Base-by-base conservation (phyloP, 1,139 yeast species). In the Ogataea hybrid region DNA sequence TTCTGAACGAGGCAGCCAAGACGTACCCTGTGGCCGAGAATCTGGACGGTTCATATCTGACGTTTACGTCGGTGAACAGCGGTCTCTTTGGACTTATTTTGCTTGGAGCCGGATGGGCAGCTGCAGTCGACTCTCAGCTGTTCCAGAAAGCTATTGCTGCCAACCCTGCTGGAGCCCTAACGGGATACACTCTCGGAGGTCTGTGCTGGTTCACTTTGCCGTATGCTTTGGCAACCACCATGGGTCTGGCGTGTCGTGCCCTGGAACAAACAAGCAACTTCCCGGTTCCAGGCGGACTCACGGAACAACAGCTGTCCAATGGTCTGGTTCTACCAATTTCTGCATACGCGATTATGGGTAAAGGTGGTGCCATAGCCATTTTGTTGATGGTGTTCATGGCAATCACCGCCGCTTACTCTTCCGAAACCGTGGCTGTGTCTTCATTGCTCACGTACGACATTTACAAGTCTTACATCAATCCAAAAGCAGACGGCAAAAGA, bases 391-490 rank as follows among this genome's bases (percentile, higher is more conserved):
- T 74, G 5, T 74, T 73, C 63, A 62, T 74, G 56, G 69, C 78
- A 2, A 74, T 69, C 5, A 72, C 78, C 2, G 70, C 78, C 2
- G 71, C 79, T 1, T 65, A 69, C 47, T 69, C 77, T 3, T 72
- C 76, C 20, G 78, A 74, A 50, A 54, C 71, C 34, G 71, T 74
- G 47, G 76, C 77, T 5, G 65, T 72, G 5, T 70, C 77, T 0
- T 69, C 79, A 2, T 57, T 73, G 37, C 49, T 68, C 29, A 69
- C 78, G 0, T 71, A 70, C 48, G 79, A 74, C 53, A 58, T 73
- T 33, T 74, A 67, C 62, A 70, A 70, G 54, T 63, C 69, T 30
- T 74, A 73, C 53, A 49, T 70, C 39, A 67, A 67, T 27, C 73
- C 74, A 23, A 48, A 60, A 6, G 79, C 79, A 2, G 49, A 64